phyloP scores from a whole-genome alignment of 2,329 filamentous ascomycete genomes.

The Alternaria rosae region DNA sequence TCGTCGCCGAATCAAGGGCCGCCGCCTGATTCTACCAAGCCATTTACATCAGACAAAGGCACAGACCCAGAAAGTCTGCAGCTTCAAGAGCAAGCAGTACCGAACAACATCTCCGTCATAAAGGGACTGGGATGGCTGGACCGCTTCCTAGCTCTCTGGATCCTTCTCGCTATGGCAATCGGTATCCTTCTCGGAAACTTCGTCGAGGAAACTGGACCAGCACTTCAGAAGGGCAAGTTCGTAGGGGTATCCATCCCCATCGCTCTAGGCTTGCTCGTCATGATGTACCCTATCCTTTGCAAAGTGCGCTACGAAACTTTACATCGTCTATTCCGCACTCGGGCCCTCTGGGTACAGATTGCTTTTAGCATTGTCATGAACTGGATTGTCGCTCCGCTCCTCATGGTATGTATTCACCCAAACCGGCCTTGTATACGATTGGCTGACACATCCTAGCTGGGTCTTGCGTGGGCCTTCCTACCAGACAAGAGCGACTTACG shows the following conservation, averaged over 20 bases:
- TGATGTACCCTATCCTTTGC: constrained; percentile 90
- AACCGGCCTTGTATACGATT: too few relatives aligned
- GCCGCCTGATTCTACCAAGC: not conserved
- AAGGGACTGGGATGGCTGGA: constrained; percentile 44
- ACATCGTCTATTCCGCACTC: constrained; percentile 66
- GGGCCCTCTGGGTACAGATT: constrained; percentile 75
- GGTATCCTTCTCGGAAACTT: constrained; percentile 69
- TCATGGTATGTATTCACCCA: constrained; percentile 66
- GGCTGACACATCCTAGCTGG: constrained; percentile 56
- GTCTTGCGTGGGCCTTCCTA: constrained; percentile 63
- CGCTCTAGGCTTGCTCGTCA: constrained; percentile 78
- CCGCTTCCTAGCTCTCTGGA: constrained; percentile 58
- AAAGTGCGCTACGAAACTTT: constrained; percentile 78
- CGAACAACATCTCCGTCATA: constrained; percentile 20
- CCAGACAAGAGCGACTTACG: constrained; percentile 48
- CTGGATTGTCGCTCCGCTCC: constrained; percentile 80
- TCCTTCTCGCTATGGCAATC: constrained; percentile 73
- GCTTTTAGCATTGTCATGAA: constrained; percentile 75
- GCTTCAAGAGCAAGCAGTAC: not conserved
- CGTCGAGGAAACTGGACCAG: constrained; percentile 65
- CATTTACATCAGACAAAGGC: not conserved
- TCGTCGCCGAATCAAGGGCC: not conserved
- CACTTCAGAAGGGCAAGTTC: constrained; percentile 72
- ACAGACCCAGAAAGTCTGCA: constrained; percentile 4
- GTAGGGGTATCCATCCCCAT: constrained; percentile 72